Conservation (phyloP, 2,329 filamentous ascomycete genomes). For the Stachybotrys chartarum region DNA sequence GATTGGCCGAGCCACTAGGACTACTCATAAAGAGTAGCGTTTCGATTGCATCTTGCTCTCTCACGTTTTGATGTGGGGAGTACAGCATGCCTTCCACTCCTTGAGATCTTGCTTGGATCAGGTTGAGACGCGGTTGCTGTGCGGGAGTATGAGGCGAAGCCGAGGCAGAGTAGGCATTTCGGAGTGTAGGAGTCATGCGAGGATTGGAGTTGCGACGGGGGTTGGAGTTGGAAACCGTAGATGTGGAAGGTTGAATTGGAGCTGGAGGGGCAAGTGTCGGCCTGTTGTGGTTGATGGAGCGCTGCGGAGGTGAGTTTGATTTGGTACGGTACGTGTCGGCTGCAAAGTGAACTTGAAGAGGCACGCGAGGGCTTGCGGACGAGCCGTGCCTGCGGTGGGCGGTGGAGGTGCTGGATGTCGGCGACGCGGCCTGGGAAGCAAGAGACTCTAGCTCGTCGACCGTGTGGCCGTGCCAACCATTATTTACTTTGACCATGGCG, state of each 20-base stretch:
- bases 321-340: slow-evolving; percentile 14
- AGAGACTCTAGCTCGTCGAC: slow-evolving; percentile 72
- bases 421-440: slow-evolving; percentile 61
- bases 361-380: slow-evolving; percentile 48
- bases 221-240: slow-evolving; percentile 24
- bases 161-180: slow-evolving; percentile 32
- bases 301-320: slow-evolving; percentile 28
- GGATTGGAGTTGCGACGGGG: slow-evolving; percentile 44
- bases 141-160: slow-evolving; percentile 37
- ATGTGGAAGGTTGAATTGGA: slow-evolving; percentile 43
- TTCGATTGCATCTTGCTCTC: slow-evolving; percentile 77
- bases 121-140: slow-evolving; percentile 22
- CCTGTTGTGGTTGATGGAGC: slow-evolving; percentile 24
- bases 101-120: slow-evolving; percentile 21
- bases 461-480: slow-evolving; percentile 76
- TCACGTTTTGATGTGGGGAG: slow-evolving; percentile 57
- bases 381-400: slow-evolving; percentile 42
- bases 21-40: slow-evolving; percentile 77
- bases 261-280: slow-evolving; percentile 44
- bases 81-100: slow-evolving; percentile 49
- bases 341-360: slow-evolving; percentile 21
- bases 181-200: slow-evolving; percentile 39
- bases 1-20: slow-evolving; percentile 61
- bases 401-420: slow-evolving; percentile 51
- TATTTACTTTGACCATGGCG: slow-evolving; percentile 87